Percentiles rank a stretch among this genome's conserved stretches.
These are phyloP conservation scores for Calendula officinalis DNA, from an alignment of 129 eudicot genomes.

Conservation along the genomic window DNA sequence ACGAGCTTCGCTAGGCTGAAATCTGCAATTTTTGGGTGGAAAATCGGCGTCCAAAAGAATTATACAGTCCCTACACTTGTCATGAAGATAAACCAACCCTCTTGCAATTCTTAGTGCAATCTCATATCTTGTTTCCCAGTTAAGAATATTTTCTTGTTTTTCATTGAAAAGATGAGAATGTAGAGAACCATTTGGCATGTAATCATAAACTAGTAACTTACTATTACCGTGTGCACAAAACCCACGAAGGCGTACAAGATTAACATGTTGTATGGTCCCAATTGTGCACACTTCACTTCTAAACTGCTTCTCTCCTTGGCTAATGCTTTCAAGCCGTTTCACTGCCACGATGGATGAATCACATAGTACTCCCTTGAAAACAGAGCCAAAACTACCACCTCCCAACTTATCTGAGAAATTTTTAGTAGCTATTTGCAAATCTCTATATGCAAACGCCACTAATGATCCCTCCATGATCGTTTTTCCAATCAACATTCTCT, in stretches of 20 bases:
- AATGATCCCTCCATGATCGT: constrained; percentile 51
- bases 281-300: constrained; percentile 73
- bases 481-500: constrained; percentile 19
- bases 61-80: constrained; percentile 66
- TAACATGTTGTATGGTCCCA: constrained; percentile 72
- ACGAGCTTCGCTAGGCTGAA: constrained; percentile 78
- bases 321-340: constrained; percentile 58
- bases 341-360: constrained; percentile 64
- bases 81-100: constrained; percentile 69
- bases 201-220: constrained; percentile 62
- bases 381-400: constrained; percentile 70
- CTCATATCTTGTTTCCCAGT: constrained; percentile 62
- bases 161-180: constrained; percentile 48
- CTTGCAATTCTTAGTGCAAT: constrained; percentile 64
- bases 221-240: constrained; percentile 53
- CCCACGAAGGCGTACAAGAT: constrained; percentile 74
- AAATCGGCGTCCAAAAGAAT: constrained; percentile 59
- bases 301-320: constrained; percentile 74
- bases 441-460: constrained; percentile 38
- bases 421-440: constrained; percentile 45
- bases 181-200: constrained; percentile 64
- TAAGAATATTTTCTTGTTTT: constrained; percentile 12
- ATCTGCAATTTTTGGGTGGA: constrained; percentile 63
- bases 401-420: constrained; percentile 55
- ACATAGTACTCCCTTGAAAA: constrained; percentile 50